Conservation (phyloP, 2,329 filamentous ascomycete genomes). For the Claviceps sorghi region DNA sequence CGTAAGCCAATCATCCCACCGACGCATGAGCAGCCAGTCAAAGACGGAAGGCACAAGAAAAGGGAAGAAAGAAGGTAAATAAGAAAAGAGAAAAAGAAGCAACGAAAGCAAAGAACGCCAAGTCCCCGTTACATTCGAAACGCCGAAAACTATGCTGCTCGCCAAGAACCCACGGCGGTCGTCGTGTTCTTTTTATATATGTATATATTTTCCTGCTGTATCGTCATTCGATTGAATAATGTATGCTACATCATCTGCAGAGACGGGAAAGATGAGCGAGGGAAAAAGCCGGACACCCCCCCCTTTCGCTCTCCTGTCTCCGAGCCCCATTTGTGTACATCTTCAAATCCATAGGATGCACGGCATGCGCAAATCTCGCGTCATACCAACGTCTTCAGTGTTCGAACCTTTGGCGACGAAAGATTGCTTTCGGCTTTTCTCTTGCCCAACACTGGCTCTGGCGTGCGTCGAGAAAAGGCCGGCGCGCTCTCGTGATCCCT, state of each 20-base stretch:
- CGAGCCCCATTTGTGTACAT: neutral
- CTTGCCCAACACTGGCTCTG: slow-evolving; percentile 56
- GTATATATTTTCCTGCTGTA: neutral
- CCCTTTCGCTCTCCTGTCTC: neutral
- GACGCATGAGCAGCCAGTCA: too few species aligned
- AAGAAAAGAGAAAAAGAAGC: neutral
- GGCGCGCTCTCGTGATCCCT: slow-evolving; percentile 42
- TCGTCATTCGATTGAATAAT: too few species aligned
- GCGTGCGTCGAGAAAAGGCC: slow-evolving; percentile 33
- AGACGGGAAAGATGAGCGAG: neutral
- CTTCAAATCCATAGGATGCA: neutral
- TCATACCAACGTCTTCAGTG: slow-evolving; percentile 20
- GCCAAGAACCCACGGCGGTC: neutral
- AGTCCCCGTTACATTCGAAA: neutral
- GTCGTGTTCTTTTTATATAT: too few species aligned
- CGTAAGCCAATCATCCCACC: neutral
- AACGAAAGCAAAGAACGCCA: neutral
- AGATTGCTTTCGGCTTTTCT: slow-evolving; percentile 54
- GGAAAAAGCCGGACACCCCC: too few species aligned
- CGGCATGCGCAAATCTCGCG: too few species aligned
- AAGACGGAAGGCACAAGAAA: too few species aligned
- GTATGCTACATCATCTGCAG: neutral
- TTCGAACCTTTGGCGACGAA: slow-evolving; percentile 17
- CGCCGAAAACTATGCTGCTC: slow-evolving; percentile 3
- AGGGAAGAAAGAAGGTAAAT: too few species aligned